Evolutionary conservation across 768 basidiomycete species (phyloP).

Genomic region (Hericium rajendrae): DNA sequence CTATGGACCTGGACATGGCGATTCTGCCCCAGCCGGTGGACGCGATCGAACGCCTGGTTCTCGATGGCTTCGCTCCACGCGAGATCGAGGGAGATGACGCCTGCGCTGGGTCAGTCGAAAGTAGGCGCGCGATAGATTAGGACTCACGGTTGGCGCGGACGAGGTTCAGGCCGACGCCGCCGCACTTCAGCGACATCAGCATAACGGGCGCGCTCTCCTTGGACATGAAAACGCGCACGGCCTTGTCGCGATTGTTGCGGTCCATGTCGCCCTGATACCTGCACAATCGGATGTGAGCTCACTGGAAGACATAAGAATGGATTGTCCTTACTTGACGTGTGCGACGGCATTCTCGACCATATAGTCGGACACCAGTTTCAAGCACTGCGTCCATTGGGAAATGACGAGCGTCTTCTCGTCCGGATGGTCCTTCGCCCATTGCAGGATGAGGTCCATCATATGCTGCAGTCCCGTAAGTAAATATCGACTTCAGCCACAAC

Average conservation of each 20-base stretch:
- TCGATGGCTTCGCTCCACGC: slow-evolving; percentile 60
- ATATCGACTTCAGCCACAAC: not conserved
- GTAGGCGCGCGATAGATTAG: not conserved
- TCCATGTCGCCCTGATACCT: slow-evolving; percentile 59
- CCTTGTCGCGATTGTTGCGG: slow-evolving; percentile 38
- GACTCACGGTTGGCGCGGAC: slow-evolving; percentile 45
- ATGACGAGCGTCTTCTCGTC: slow-evolving; percentile 62
- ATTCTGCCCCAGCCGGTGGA: slow-evolving; percentile 33
- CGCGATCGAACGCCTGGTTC: slow-evolving; percentile 48
- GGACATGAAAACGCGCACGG: slow-evolving; percentile 51
- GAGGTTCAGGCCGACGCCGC: slow-evolving; percentile 47
- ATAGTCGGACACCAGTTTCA: slow-evolving; percentile 55
- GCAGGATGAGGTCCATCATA: slow-evolving; percentile 49
- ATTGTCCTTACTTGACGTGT: slow-evolving; percentile 40
- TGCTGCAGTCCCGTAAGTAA: slow-evolving; percentile 21
- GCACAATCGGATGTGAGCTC: not conserved
- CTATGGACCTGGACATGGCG: slow-evolving; percentile 43
- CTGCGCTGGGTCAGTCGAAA: slow-evolving; percentile 8
- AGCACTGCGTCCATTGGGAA: slow-evolving; percentile 62
- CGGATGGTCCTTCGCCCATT: slow-evolving; percentile 36
- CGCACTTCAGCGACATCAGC: slow-evolving; percentile 57
- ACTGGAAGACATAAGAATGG: not conserved
- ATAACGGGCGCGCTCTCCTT: slow-evolving; percentile 47
- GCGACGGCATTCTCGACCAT: slow-evolving; percentile 40
- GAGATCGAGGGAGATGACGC: slow-evolving; percentile 51